phyloP scores from a whole-genome alignment of 495 filamentous ascomycete genomes.

The Viridothelium virens region DNA sequence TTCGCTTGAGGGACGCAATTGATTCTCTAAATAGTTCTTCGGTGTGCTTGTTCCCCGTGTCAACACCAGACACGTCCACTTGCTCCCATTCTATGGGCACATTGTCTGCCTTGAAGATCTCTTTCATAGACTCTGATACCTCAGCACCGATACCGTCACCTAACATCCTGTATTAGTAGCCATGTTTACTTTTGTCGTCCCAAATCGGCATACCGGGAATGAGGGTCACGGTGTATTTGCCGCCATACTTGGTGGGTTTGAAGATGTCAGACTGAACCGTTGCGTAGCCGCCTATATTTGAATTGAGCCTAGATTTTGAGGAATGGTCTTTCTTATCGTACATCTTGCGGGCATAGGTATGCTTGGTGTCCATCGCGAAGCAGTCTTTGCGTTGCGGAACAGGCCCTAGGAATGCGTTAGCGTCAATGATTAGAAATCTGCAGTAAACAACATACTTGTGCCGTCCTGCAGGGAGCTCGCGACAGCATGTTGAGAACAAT shows the following conservation, averaged over 20 bases:
- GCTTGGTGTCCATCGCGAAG: slow-evolving; percentile 34
- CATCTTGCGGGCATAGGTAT: slow-evolving; percentile 34
- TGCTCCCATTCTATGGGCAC: slow-evolving; percentile 99
- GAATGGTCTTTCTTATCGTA: slow-evolving; percentile 19
- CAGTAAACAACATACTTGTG: slow-evolving; percentile 33
- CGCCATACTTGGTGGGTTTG: slow-evolving; percentile 97
- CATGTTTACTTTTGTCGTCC: slow-evolving; percentile 18
- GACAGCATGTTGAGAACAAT: slow-evolving; percentile 48
- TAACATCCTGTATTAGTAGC: slow-evolving; percentile 27
- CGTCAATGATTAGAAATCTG: slow-evolving; percentile 26
- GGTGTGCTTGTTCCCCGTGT: slow-evolving; percentile 76
- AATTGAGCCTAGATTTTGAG: slow-evolving; percentile 2
- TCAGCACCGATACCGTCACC: slow-evolving; percentile 97
- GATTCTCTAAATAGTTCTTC: slow-evolving; percentile 93
- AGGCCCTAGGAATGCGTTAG: slow-evolving; percentile 43
- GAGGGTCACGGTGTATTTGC: slow-evolving; percentile 97
- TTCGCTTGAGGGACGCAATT: slow-evolving; percentile 87
- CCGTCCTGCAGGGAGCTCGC: slow-evolving; percentile 48
- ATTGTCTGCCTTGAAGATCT: slow-evolving; percentile 98
- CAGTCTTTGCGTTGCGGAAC: slow-evolving; percentile 47
- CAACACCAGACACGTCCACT: slow-evolving; percentile 89
- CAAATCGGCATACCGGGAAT: slow-evolving; percentile 62
- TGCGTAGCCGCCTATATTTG: slow-evolving; percentile 37
- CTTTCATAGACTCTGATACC: slow-evolving; percentile 95
- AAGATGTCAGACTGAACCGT: slow-evolving; percentile 83